phyloP scores from a whole-genome alignment of 179 eudicot species.

The Actinidia chinensis region DNA sequence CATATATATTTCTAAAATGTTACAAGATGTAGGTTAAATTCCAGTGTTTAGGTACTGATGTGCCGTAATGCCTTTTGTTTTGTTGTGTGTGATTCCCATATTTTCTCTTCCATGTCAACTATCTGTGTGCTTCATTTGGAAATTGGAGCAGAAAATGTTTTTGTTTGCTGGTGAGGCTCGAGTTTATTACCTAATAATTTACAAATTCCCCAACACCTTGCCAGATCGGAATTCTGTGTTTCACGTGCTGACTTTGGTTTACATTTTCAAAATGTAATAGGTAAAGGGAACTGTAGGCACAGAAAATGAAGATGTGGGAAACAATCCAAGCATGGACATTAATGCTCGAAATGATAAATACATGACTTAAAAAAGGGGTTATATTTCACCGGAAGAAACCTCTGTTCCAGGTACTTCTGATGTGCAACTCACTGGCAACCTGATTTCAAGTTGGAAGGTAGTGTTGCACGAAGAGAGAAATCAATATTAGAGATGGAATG shows the following conservation, averaged over 20 bases:
- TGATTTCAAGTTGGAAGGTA: slow-evolving; percentile 70
- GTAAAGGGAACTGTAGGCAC: slow-evolving; percentile 26
- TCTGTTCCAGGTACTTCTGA: slow-evolving; percentile 39
- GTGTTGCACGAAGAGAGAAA: slow-evolving; percentile 93
- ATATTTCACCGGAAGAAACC: slow-evolving; percentile 24
- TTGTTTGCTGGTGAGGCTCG: slow-evolving; percentile 3
- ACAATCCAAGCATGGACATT: slow-evolving; percentile 27
- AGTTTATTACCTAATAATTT: background rate
- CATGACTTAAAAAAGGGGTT: slow-evolving; percentile 30
- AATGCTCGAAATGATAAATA: slow-evolving; percentile 30
- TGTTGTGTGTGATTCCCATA: background rate
- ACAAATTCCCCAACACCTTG: background rate
- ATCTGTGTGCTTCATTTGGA: slow-evolving; percentile 1
- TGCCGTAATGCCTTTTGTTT: background rate
- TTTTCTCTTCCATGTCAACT: background rate
- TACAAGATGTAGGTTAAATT: background rate
- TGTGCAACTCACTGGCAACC: slow-evolving; percentile 34
- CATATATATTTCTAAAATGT: background rate
- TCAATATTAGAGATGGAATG: slow-evolving; percentile 88
- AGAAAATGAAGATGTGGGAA: slow-evolving; percentile 37
- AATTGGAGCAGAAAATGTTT: background rate
- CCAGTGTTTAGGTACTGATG: slow-evolving; percentile 8
- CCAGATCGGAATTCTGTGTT: background rate
- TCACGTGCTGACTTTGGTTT: slow-evolving; percentile 15
- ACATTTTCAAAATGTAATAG: slow-evolving; percentile 31